Conservation (phyloP, 306 rosid genomes). For the Dryas octopetala region DNA sequence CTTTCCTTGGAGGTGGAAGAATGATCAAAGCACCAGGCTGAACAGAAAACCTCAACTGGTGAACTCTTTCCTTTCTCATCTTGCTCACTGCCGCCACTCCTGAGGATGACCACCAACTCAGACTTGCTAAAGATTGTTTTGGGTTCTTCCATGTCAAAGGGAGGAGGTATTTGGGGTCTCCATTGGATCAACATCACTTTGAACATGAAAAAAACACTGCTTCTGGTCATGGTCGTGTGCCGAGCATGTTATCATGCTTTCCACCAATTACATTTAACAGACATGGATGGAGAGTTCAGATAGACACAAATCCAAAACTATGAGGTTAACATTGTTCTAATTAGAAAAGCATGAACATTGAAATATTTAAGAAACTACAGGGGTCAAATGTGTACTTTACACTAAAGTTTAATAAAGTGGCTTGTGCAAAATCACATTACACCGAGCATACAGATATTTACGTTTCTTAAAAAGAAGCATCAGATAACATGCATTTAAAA, state of each 20-base stretch:
- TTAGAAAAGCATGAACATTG: neutral
- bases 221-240: neutral
- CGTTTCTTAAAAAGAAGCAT: neutral
- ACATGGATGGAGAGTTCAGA: neutral
- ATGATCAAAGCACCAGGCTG: neutral
- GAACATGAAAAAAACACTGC: neutral
- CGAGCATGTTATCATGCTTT: neutral
- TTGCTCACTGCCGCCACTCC: neutral
- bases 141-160: too few species aligned
- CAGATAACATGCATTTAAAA: conserved; percentile 13
- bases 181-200: neutral
- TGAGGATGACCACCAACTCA: neutral
- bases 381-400: neutral
- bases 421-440: neutral
- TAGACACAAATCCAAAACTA: neutral
- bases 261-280: neutral
- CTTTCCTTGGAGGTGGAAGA: too few species aligned
- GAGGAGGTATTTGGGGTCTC: neutral
- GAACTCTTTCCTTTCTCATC: neutral
- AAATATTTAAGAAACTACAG: neutral
- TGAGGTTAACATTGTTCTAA: neutral
- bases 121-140: neutral
- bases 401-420: neutral
- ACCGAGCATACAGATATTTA: neutral
- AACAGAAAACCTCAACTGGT: neutral